These are phyloP conservation scores for Calophaca sinica DNA, from an alignment of 306 rosid genomes.

Conservation along the genomic window DNA sequence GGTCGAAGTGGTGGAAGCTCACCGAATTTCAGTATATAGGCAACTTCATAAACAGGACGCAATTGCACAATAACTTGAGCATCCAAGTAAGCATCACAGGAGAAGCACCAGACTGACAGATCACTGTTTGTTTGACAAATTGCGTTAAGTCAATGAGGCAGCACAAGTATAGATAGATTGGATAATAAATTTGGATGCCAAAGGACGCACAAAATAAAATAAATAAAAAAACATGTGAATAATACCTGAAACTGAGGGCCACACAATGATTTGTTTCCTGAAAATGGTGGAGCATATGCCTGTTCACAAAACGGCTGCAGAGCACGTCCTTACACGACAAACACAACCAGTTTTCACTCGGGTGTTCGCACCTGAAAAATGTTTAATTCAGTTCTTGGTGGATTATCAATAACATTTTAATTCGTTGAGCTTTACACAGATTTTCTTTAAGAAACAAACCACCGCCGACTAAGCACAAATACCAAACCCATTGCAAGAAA, in stretches of 20 bases:
- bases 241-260: slow-evolving; percentile 83
- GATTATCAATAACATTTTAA: not conserved
- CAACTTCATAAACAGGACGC: slow-evolving; percentile 65
- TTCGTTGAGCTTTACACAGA: not conserved
- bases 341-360: slow-evolving; percentile 84
- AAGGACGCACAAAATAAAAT: not conserved
- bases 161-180: not conserved
- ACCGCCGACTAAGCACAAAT: not conserved
- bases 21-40: slow-evolving; percentile 71
- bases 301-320: slow-evolving; percentile 88
- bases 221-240: not conserved
- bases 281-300: slow-evolving; percentile 82
- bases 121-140: slow-evolving; percentile 56
- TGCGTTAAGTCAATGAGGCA: not conserved
- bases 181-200: not conserved
- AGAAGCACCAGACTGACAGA: slow-evolving; percentile 92
- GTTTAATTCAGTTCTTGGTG: slow-evolving; percentile 4
- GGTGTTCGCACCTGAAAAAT: slow-evolving; percentile 67
- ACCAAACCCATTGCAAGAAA: slow-evolving; percentile 58
- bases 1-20: slow-evolving; percentile 64
- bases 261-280: slow-evolving; percentile 56
- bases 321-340: slow-evolving; percentile 75
- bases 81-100: slow-evolving; percentile 85
- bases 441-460: too few relatives aligned
- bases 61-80: slow-evolving; percentile 70